A percentile compares a stretch with the other conserved stretches of the same genome.
Conservation (phyloP, 495 filamentous ascomycete species). For the Rostrohypoxylon terebratum region DNA sequence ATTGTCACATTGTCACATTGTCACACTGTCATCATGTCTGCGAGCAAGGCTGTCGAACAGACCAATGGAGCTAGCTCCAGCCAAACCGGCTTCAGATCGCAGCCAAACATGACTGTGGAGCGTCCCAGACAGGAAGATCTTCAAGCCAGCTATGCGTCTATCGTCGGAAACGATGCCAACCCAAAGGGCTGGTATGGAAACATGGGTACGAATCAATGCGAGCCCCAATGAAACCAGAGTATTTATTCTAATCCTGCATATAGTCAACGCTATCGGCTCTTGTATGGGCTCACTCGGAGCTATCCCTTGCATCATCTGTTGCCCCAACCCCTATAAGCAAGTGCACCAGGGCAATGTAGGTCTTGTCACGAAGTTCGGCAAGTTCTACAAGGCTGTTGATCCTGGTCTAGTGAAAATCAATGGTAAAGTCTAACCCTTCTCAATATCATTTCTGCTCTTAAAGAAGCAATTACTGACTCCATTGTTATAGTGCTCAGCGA, state of each 20-base stretch:
- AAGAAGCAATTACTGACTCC: too few species aligned
- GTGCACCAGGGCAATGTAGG: constrained; percentile 94
- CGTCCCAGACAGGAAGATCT: constrained; percentile 85
- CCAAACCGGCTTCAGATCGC: constrained; percentile 54
- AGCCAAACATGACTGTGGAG: constrained; percentile 76
- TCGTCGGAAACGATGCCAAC: constrained; percentile 77
- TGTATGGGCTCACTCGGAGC: constrained; percentile 85
- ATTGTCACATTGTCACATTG: too few species aligned
- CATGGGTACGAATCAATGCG: constrained; percentile 72
- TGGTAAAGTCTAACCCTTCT: constrained; percentile 55
- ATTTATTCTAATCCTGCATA: constrained; percentile 17
- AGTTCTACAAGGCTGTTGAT: constrained; percentile 96
- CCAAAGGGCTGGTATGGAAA: constrained; percentile 90
- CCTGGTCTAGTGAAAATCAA: constrained; percentile 98
- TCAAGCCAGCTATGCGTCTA: constrained; percentile 86
- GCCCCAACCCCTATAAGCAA: constrained; percentile 97
- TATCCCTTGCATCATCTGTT: constrained; percentile 90
- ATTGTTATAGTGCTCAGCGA: constrained; percentile 71
- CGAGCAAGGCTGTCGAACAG: constrained; percentile 34
- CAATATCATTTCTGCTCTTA: too few species aligned
- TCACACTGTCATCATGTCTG: constrained; percentile 38
- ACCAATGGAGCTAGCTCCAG: constrained; percentile 38
- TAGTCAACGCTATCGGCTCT: constrained; percentile 80
- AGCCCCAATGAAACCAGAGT: not conserved
- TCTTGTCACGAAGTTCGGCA: constrained; percentile 93